Base-by-base conservation (phyloP, 2,329 filamentous ascomycete genomes). In the Ophiocordyceps camponoti-rufipedis region DNA sequence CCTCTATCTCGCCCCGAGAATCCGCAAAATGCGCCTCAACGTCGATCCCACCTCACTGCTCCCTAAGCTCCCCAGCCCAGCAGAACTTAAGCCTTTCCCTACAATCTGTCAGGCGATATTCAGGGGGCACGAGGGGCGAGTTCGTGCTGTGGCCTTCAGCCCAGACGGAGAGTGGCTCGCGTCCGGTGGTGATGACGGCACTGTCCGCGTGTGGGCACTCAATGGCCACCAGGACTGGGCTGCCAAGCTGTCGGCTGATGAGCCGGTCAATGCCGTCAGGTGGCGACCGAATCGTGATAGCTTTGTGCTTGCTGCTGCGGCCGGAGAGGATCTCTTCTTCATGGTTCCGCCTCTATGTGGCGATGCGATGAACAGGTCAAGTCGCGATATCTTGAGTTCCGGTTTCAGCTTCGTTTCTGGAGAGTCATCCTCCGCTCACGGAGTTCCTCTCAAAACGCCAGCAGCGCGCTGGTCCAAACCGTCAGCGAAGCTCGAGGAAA, bases 391-490 rank as follows among this genome's bases (percentile, higher is more conserved):
- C 18, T 65, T 96, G 38, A 85, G 94, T 58, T 80, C 78, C 48
- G 91, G 91, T n/a, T 98, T 91, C 67, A 91, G 91, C 44, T 88
- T 93, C 56, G 87, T 85, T 77, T 77, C 55, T 94, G 91, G 16
- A 5, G 35, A 39, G 18, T 18, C 35, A 9, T 39, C 35, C 2
- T 16, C 35, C n/a, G 16, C 35, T 18, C n/a, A 9, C n/a, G 16
- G n/a, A 10, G 29, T 31, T 31, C 4, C 13, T 18, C n/a, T n/a
- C 6, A 39, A 39, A 65, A 80, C 81, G 47, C 76, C 82, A 2
- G 74, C 83, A 1, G 83, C 84, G 19, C 83, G 80, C 52, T 98
- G 91, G 91, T 72, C 80, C 39, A 79, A 89, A 14, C 88, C 91
- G 1, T 78, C 80, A 35, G 63, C 75, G 3, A 72, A 76, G 42